phyloP scores from a whole-genome alignment of 345 rosid species.

The Isatis tinctoria region DNA sequence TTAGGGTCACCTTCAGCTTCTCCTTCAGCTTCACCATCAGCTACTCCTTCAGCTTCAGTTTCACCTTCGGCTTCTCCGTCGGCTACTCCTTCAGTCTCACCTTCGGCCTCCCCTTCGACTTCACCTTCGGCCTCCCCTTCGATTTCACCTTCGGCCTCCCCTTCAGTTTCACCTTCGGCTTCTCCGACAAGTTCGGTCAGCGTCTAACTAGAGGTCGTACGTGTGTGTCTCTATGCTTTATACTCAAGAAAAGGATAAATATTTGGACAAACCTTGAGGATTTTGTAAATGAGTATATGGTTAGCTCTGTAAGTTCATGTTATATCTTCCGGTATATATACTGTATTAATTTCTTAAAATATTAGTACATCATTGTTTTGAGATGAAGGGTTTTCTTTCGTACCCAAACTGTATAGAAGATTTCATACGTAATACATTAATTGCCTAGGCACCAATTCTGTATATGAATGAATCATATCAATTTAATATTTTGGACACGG shows the following conservation, averaged over 20 bases:
- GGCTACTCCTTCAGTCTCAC: neutral
- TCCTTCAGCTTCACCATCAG: neutral
- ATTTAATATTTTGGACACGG: neutral
- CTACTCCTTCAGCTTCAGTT: neutral
- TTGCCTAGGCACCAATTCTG: too few relatives aligned
- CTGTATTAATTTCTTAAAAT: neutral
- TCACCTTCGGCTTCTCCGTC: constrained; percentile 1
- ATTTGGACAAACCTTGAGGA: constrained; percentile 2
- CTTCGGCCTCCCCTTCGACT: neutral
- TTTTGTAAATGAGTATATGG: neutral
- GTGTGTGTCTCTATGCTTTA: neutral
- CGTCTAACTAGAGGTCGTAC: neutral
- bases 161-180: neutral
- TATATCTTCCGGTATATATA: neutral
- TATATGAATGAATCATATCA: too few relatives aligned
- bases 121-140: neutral
- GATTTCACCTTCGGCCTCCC: neutral
- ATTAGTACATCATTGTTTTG: neutral
- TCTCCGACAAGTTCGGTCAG: constrained; percentile 1
- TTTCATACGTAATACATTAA: neutral
- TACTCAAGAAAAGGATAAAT: neutral
- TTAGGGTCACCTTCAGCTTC: neutral
- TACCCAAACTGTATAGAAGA: neutral
- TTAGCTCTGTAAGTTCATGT: constrained; percentile 9
- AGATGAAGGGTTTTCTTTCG: neutral